Evolutionary conservation across 768 basidiomycete genomes (phyloP).

Genomic region (Amanita pallidorosea): DNA sequence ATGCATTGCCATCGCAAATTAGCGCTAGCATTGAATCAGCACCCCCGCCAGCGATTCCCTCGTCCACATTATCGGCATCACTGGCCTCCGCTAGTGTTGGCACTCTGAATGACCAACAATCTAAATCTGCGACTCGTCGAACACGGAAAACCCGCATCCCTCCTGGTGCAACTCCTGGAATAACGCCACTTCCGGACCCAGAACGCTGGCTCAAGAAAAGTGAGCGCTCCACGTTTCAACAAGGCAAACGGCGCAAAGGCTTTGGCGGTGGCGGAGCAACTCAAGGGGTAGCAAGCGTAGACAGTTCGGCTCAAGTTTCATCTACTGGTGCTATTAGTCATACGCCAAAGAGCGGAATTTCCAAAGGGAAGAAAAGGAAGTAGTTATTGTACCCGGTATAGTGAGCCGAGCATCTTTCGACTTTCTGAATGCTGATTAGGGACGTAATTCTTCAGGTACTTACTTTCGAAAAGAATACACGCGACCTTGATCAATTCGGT

Average conservation of each 20-base stretch:
- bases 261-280: constrained; percentile 51
- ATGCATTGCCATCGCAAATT: constrained; percentile 41
- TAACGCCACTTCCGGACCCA: constrained; percentile 76
- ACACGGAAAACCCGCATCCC: constrained; percentile 61
- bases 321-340: constrained; percentile 19
- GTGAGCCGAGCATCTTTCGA: not conserved
- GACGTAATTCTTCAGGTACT: constrained; percentile 6
- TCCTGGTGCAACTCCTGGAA: constrained; percentile 63
- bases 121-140: constrained; percentile 28
- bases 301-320: constrained; percentile 20
- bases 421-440: not conserved
- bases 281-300: constrained; percentile 45
- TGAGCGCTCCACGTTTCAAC: constrained; percentile 52
- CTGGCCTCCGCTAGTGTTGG: constrained; percentile 18
- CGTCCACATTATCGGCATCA: constrained; percentile 19
- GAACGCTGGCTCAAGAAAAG: constrained; percentile 87
- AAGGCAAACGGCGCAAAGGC: constrained; percentile 42
- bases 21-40: constrained; percentile 47
- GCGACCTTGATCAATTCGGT: too few species aligned
- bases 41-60: constrained; percentile 42
- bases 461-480: constrained; percentile 1
- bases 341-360: constrained; percentile 26
- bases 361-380: constrained; percentile 64
- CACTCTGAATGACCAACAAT: constrained; percentile 19
- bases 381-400: constrained; percentile 16